Evolutionary conservation across 2,329 filamentous ascomycete species (phyloP).

Genomic region (Phaeophleospora eucalypticola): DNA sequence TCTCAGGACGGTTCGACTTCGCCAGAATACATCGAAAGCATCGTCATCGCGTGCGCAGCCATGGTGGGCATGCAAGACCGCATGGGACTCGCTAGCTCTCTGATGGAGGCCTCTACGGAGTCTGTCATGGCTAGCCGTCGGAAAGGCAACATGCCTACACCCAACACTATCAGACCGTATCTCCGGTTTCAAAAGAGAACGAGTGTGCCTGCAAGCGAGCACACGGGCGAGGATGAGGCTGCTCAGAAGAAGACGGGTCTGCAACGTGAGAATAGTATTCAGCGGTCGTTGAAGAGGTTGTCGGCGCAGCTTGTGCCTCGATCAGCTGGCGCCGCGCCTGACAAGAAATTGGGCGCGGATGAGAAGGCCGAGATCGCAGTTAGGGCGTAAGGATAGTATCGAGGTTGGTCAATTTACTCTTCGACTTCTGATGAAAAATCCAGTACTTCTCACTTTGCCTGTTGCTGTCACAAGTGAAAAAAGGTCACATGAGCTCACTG

Average conservation of each 20-base stretch:
- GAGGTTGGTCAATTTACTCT: too few relatives aligned
- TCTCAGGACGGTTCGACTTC: background rate
- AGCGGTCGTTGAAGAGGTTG: slow-evolving; percentile 1
- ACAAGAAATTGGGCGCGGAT: background rate
- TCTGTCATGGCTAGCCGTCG: slow-evolving; percentile 1
- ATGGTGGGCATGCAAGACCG: slow-evolving; percentile 5
- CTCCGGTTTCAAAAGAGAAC: background rate
- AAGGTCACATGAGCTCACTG: too few relatives aligned
- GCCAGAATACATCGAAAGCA: background rate
- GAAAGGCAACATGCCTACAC: slow-evolving; percentile 1
- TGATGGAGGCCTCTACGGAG: slow-evolving; percentile 4
- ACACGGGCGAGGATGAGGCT: background rate
- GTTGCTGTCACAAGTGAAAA: too few relatives aligned
- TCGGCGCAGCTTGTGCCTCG: background rate
- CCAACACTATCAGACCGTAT: slow-evolving; percentile 1
- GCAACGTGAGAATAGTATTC: background rate
- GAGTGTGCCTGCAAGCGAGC: background rate
- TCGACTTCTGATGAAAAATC: too few relatives aligned
- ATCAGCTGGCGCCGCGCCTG: background rate
- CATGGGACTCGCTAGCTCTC: slow-evolving; percentile 1
- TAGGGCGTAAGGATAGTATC: background rate
- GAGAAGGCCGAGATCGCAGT: background rate
- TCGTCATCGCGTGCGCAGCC: slow-evolving; percentile 1
- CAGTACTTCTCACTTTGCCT: too few relatives aligned
- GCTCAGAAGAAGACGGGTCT: background rate